phyloP scores from a whole-genome alignment of 2,329 filamentous ascomycete species.

The Pezicula neosporulosa region DNA sequence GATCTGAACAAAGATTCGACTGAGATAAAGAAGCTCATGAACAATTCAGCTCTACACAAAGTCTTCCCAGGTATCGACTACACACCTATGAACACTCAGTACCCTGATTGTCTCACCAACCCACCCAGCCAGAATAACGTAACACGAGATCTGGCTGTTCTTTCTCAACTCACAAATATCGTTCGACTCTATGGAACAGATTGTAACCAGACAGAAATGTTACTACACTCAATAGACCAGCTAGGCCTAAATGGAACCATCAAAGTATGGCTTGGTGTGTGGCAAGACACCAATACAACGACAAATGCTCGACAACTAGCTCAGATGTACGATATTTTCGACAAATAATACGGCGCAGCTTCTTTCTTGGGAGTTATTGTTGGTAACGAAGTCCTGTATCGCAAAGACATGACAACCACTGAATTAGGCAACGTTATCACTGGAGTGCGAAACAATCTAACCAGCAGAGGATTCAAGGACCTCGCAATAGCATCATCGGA shows the following conservation, averaged over 20 bases:
- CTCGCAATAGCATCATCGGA: constrained; percentile 85
- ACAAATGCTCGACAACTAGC: constrained; percentile 79
- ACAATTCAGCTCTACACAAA: constrained; percentile 80
- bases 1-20: constrained; percentile 70
- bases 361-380: constrained; percentile 82
- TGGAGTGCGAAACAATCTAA: constrained; percentile 71
- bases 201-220: constrained; percentile 96
- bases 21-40: constrained; percentile 78
- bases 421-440: constrained; percentile 62
- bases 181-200: constrained; percentile 92
- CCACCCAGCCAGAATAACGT: constrained; percentile 92
- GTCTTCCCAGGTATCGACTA: constrained; percentile 97
- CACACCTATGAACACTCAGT: constrained; percentile 87
- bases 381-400: constrained; percentile 76
- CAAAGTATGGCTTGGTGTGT: constrained; percentile 93
- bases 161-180: constrained; percentile 85
- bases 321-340: constrained; percentile 82
- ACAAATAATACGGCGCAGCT: constrained; percentile 58
- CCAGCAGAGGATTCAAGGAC: constrained; percentile 53
- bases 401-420: constrained; percentile 67
- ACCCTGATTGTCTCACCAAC: constrained; percentile 73
- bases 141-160: constrained; percentile 84
- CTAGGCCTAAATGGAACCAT: constrained; percentile 68
- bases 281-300: constrained; percentile 79
- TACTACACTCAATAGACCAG: constrained; percentile 74